Base-by-base conservation (phyloP, 768 basidiomycete species). In the Auricularia heimuer region DNA sequence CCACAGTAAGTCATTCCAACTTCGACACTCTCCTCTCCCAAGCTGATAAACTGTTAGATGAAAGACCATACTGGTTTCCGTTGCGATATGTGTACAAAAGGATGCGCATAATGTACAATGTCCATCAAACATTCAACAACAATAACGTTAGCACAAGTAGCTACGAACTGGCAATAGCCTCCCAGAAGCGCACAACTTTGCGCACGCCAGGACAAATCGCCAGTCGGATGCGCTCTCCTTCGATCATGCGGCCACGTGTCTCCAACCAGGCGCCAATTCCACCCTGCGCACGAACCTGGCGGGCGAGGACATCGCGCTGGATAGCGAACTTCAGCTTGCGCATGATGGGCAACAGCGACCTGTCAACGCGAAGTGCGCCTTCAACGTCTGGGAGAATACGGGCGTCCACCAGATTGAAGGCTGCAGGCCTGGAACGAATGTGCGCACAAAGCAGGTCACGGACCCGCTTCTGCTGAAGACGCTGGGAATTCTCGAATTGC, bases 321-420 rank as follows among this genome's bases (percentile, higher is more conserved):
- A 89, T 73, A 45, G 82, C 84, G 87, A 88, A 90, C 72, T 89
- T 90, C 66, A 90, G 78, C 70, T 82, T 78, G 65, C 82, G 84
- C 70, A 90, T 79, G 29, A 82, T 77, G 14, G 89, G 86, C 3
- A 89, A 74, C 33, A 91, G 79, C 7, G 81, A 78, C 35, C 86
- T 83, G 1, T 86, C 85, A 61, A 90, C 75, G 21, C 74, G 77
- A 3, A 79, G 74, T 4, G 85, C 83, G 2, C 82, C 83, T 68
- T 88, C 86, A 39, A 85, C 75, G 69, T 88, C 86, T 0, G 88
- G 87, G 39, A 87, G 76, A 54, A 88, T 78, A 60, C 81, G 84
- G 0, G 78, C 76, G 44, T 75, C 75, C 71, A 82, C 77, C 11
- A 87, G 80, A 0, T 72, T 73, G 62, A 78, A 77, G 65, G 61